Conservation (phyloP, 352 stramenopile genomes). For the Blastocystis sp. region DNA sequence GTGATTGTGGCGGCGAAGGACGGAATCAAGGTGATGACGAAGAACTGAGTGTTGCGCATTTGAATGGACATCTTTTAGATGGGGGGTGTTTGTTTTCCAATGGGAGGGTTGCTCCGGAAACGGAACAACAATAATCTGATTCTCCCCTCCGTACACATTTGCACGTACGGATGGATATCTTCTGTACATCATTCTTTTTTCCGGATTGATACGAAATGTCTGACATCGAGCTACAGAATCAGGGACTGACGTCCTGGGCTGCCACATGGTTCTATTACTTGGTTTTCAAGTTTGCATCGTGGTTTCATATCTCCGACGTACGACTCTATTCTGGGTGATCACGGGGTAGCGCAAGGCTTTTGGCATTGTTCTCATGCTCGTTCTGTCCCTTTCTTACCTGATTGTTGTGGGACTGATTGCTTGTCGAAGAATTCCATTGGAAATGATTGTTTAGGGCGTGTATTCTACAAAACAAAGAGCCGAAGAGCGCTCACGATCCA, state of each 20-base stretch:
- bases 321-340: background rate
- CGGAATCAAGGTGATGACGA: slow-evolving; percentile 27
- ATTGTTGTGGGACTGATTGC: slow-evolving; percentile 17
- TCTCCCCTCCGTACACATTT: background rate
- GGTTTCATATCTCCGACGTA: slow-evolving; percentile 46
- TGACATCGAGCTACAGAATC: background rate
- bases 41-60: background rate
- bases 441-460: background rate
- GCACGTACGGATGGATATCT: background rate
- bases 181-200: slow-evolving; percentile 18
- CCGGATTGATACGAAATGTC: background rate
- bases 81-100: background rate
- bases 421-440: background rate
- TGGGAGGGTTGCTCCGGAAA: background rate
- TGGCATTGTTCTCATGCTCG: slow-evolving; percentile 2
- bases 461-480: slow-evolving; percentile 21
- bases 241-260: background rate
- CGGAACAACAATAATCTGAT: background rate
- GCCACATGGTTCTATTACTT: slow-evolving; percentile 43
- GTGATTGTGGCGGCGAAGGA: slow-evolving; percentile 6
- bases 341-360: slow-evolving; percentile 14
- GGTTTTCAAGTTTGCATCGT: slow-evolving; percentile 19
- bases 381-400: slow-evolving; percentile 2
- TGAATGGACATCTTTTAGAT: background rate
- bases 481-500: slow-evolving; percentile 12